A percentile compares a stretch with the other conserved stretches of the same genome.
Conservation (phyloP, 2,329 filamentous ascomycete species). For the Trichophyton rubrum region DNA sequence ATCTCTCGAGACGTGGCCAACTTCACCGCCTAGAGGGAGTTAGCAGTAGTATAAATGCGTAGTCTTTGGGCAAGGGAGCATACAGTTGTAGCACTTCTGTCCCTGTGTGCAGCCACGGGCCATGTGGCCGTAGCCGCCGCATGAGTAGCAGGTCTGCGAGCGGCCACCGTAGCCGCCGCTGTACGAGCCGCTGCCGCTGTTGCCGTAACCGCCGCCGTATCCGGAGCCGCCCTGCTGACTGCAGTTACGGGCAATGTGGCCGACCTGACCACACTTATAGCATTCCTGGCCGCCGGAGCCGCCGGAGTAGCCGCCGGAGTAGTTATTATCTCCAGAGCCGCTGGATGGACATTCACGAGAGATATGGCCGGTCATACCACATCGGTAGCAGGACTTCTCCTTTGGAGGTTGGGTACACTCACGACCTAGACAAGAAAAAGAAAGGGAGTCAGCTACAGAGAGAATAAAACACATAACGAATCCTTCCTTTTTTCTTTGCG, state of each 20-base stretch:
- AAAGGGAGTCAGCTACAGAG: slow-evolving; percentile 7
- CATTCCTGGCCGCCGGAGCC: slow-evolving; percentile 50
- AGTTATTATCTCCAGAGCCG: slow-evolving; percentile 31
- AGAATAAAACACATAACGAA: slow-evolving; percentile 4
- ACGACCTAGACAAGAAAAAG: slow-evolving; percentile 46
- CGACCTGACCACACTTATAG: slow-evolving; percentile 97
- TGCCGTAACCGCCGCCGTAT: slow-evolving; percentile 37
- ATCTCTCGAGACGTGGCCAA: slow-evolving; percentile 88
- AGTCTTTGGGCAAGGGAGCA: slow-evolving; percentile 18
- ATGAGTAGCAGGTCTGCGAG: slow-evolving; percentile 92
- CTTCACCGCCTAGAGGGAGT: slow-evolving; percentile 51
- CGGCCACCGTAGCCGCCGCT: slow-evolving; percentile 39
- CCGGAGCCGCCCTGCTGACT: slow-evolving; percentile 39
- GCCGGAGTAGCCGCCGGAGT: slow-evolving; percentile 34
- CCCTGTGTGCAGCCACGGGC: slow-evolving; percentile 96
- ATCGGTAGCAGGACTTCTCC: slow-evolving; percentile 58
- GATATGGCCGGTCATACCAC: slow-evolving; percentile 73
- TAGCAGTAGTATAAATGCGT: neutral
- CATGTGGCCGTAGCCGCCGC: slow-evolving; percentile 94
- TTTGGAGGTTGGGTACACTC: slow-evolving; percentile 84
- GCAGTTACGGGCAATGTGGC: slow-evolving; percentile 74
- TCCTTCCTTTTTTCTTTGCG: neutral
- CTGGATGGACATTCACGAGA: slow-evolving; percentile 58
- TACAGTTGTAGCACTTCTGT: slow-evolving; percentile 99
- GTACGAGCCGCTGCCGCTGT: slow-evolving; percentile 28